Evolutionary conservation across 1,284 basidiomycete species (phyloP), one percentile per base, ranked within the genome.

Genomic region (Apiotrichum montevideense): DNA sequence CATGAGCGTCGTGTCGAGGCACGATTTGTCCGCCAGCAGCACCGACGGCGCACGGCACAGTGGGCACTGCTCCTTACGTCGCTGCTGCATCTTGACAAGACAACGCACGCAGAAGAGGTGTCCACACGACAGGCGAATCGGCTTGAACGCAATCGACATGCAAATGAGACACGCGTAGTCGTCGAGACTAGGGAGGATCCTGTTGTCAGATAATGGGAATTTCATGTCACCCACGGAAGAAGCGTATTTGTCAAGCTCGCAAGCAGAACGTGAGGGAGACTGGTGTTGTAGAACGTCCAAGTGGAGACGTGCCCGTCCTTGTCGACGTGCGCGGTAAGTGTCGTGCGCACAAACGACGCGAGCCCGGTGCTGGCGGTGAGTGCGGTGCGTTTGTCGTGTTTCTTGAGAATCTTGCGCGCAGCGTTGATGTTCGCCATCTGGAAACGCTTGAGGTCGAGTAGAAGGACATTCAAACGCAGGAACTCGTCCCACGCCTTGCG

Each of bases 91-190:
- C 78, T 97, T 96, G 49, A 92, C 90, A 14, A 98, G 79, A 73
- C 93, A 96, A 51, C 87, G 77, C 8, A 92, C 89, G 66, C 93
- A 97, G 75, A 96, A 96, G n/a, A 95, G 77, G 73, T 97, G 94
- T 0, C 86, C 82, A 65, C 94, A 98, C 33, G 77, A 76, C 3
- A 98, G 80, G 4, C 91, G 80, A 55, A 98, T 90, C 0, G 90
- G 90, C 73, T 90, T 91, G 80, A 91, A 92, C 6, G 90, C 90
- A 61, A 93, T 85, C 55, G 81, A 83, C 2, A 85, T 88, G 74
- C 90, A 92, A 56, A 92, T 91, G 39, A 75, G 62, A 58, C 82
- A 83, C 46, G 79, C 77, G 66, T 82, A 82, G 66, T 83, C 82
- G 67, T 96, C 92, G 13, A 96, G 78, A 61, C 75, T 76, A 0